Conservation (phyloP, 208 protist genomes). For the Trypanosoma theileri region DNA sequence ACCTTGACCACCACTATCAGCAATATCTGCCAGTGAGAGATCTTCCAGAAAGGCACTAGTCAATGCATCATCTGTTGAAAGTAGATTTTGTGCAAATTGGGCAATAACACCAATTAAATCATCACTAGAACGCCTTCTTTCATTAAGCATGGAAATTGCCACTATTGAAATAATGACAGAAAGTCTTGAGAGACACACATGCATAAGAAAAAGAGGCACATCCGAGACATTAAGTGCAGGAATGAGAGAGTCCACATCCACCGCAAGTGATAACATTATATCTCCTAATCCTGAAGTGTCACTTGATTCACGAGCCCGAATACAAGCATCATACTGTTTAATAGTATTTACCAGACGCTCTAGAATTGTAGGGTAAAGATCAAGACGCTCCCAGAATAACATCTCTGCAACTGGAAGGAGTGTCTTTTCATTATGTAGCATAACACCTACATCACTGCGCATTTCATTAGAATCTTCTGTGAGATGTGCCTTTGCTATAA, state of each 20-base stretch:
- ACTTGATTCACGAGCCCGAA: constrained; percentile 41
- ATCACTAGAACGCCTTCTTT: constrained; percentile 35
- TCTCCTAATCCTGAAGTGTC: constrained; percentile 8
- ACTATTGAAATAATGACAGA: constrained; percentile 83
- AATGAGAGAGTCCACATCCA: constrained; percentile 27
- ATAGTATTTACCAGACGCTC: constrained; percentile 49
- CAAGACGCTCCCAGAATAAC: constrained; percentile 70
- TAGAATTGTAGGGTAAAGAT: constrained; percentile 51
- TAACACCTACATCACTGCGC: constrained; percentile 52
- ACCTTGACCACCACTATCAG: constrained; percentile 16
- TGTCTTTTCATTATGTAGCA: constrained; percentile 78
- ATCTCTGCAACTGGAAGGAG: constrained; percentile 78
- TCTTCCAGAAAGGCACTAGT: constrained; percentile 69
- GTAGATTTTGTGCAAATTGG: constrained; percentile 61
- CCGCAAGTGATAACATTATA: constrained; percentile 45
- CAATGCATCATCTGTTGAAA: constrained; percentile 55
- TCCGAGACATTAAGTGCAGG: constrained; percentile 21
- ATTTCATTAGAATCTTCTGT: constrained; percentile 72
- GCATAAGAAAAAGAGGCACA: constrained; percentile 56
- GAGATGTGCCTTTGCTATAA: constrained; percentile 72
- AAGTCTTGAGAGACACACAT: constrained; percentile 80
- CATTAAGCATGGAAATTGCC: constrained; percentile 69
- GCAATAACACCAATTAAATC: constrained; percentile 59
- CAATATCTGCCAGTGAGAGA: constrained; percentile 47
- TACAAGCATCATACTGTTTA: constrained; percentile 64